A percentile compares a stretch with the other conserved stretches of the same genome.
Conservation (phyloP, 768 basidiomycete genomes). For the Trichaptum fuscoviolaceum region DNA sequence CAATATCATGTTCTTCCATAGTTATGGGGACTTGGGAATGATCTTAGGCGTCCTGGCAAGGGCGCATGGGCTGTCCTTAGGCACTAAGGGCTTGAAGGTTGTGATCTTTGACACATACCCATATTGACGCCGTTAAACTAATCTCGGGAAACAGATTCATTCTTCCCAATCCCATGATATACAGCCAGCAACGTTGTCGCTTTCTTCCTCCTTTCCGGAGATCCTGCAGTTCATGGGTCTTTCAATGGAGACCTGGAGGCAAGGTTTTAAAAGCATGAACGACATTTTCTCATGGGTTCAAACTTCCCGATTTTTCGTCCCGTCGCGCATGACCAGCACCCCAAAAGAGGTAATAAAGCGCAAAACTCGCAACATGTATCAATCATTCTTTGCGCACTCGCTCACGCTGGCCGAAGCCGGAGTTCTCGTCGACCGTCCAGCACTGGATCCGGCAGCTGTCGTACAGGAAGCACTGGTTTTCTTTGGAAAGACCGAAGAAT, state of each 20-base stretch:
- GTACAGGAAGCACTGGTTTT: slow-evolving; percentile 42
- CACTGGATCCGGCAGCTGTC: slow-evolving; percentile 5
- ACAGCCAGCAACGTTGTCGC: slow-evolving; percentile 36
- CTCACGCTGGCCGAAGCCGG: background rate
- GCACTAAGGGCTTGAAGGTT: slow-evolving; percentile 57
- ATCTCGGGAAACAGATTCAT: background rate
- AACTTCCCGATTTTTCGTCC: slow-evolving; percentile 48
- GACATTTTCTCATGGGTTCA: slow-evolving; percentile 57
- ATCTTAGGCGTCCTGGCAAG: slow-evolving; percentile 54
- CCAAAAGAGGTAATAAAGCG: slow-evolving; percentile 32
- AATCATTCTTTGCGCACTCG: slow-evolving; percentile 45
- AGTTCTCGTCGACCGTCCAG: background rate
- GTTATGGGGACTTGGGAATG: slow-evolving; percentile 71
- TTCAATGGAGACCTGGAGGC: slow-evolving; percentile 42
- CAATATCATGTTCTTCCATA: slow-evolving; percentile 48
- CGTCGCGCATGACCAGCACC: slow-evolving; percentile 26
- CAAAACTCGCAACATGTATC: slow-evolving; percentile 50
- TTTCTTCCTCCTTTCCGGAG: slow-evolving; percentile 43
- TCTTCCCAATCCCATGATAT: slow-evolving; percentile 13
- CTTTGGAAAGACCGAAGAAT: slow-evolving; percentile 48
- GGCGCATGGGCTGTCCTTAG: slow-evolving; percentile 45
- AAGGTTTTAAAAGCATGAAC: slow-evolving; percentile 49
- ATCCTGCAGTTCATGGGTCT: slow-evolving; percentile 56
- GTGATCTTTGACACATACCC: background rate
- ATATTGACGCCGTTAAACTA: too few species aligned